A percentile compares a stretch with the other conserved stretches of the same genome.
Evolutionary conservation across 345 rosid genomes (phyloP).

Genomic region (Adansonia digitata): DNA sequence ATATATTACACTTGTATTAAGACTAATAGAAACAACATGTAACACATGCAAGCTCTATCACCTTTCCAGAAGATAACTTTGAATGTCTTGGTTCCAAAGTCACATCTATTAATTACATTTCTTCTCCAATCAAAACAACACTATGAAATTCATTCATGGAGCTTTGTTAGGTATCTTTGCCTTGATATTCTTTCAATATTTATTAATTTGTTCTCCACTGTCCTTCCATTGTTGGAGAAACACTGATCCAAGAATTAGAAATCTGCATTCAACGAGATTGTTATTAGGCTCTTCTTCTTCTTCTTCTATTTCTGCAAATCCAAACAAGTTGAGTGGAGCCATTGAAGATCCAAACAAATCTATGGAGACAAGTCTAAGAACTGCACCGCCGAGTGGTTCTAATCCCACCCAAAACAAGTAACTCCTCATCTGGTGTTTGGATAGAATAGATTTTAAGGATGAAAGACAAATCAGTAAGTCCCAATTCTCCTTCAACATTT

Average conservation of each 20-base stretch:
- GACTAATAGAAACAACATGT: too few relatives aligned
- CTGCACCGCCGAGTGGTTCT: conserved; percentile 40
- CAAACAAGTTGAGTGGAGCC: conserved; percentile 22
- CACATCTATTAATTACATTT: too few relatives aligned
- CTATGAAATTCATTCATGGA: conserved; percentile 20
- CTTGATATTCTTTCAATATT: conserved; percentile 19
- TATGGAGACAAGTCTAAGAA: conserved; percentile 35
- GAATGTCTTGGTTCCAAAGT: too few relatives aligned
- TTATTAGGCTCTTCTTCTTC: conserved; percentile 29
- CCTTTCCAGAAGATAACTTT: neutral
- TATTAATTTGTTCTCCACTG: conserved; percentile 25
- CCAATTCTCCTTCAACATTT: conserved; percentile 21
- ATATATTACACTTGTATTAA: too few relatives aligned
- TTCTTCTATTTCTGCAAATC: conserved; percentile 15
- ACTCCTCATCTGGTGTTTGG: neutral
- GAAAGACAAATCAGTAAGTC: conserved; percentile 15
- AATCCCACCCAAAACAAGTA: conserved; percentile 52
- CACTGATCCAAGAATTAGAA: conserved; percentile 14
- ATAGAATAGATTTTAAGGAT: too few relatives aligned
- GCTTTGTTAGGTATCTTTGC: conserved; percentile 16
- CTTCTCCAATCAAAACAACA: neutral
- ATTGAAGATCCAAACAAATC: conserved; percentile 24
- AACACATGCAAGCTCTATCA: neutral
- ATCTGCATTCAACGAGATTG: conserved; percentile 32
- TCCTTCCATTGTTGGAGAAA: conserved; percentile 18